phyloP scores from a whole-genome alignment of 495 filamentous ascomycete species.

The Neurospora sp. region DNA sequence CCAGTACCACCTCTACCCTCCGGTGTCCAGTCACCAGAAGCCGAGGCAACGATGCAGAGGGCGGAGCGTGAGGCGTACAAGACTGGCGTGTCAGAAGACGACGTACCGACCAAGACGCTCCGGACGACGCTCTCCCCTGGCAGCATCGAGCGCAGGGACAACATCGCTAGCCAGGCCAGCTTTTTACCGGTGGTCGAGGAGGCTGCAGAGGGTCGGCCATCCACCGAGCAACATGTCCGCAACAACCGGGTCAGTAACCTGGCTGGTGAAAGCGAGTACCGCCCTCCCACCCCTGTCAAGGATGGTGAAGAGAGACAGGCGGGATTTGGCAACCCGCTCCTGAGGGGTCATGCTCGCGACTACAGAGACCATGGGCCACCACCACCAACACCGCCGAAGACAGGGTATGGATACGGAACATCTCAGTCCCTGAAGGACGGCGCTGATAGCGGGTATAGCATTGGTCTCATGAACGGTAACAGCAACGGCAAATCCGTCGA shows the following conservation, averaged over 20 bases:
- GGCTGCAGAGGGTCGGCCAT: slow-evolving; percentile 68
- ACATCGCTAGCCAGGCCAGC: slow-evolving; percentile 43
- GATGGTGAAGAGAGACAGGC: slow-evolving; percentile 29
- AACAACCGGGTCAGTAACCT: slow-evolving; percentile 32
- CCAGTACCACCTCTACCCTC: slow-evolving; percentile 30
- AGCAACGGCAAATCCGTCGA: slow-evolving; percentile 5
- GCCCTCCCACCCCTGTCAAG: slow-evolving; percentile 31
- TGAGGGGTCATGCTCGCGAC: slow-evolving; percentile 28
- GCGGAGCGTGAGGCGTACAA: slow-evolving; percentile 26
- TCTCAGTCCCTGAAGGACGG: slow-evolving; percentile 24
- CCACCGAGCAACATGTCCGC: slow-evolving; percentile 38
- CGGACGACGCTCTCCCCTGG: slow-evolving; percentile 39
- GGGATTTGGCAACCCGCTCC: slow-evolving; percentile 31
- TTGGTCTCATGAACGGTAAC: slow-evolving; percentile 3
- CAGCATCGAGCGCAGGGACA: slow-evolving; percentile 43
- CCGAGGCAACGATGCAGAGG: slow-evolving; percentile 22
- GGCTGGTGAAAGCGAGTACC: slow-evolving; percentile 29
- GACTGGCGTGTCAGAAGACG: slow-evolving; percentile 36
- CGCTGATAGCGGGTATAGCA: slow-evolving; percentile 28
- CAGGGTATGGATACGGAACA: slow-evolving; percentile 17
- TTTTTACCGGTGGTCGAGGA: slow-evolving; percentile 91
- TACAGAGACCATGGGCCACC: slow-evolving; percentile 21
- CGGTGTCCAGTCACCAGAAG: slow-evolving; percentile 38
- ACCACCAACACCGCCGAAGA: slow-evolving; percentile 37
- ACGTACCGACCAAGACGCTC: slow-evolving; percentile 34